A percentile compares a stretch with the other conserved stretches of the same genome.
Evolutionary conservation across 2,329 filamentous ascomycete species (phyloP).

Genomic region (Fusarium xyrophilum): DNA sequence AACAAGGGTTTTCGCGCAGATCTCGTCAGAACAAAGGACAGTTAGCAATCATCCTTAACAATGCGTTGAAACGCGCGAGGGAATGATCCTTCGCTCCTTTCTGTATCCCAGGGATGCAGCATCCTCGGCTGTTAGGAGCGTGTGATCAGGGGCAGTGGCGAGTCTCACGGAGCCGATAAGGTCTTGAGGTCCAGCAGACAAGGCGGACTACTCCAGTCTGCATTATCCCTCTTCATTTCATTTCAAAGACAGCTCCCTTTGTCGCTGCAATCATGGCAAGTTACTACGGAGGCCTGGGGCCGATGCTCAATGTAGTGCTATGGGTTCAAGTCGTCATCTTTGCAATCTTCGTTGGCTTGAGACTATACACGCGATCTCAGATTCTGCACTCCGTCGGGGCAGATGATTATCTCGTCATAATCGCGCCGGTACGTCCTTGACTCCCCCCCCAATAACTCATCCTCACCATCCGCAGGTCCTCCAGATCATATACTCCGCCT

Average conservation of each 20-base stretch:
- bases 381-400: slow-evolving; percentile 5
- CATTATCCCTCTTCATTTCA: too few relatives aligned
- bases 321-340: slow-evolving; percentile 19
- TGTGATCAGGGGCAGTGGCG: neutral
- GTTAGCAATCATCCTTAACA: neutral
- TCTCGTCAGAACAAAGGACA: neutral
- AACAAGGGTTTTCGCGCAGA: neutral
- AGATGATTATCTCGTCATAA: slow-evolving; percentile 12
- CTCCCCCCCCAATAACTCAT: neutral
- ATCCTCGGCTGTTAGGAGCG: neutral
- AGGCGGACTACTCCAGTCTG: accelerated
- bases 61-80: neutral
- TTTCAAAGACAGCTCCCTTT: accelerated
- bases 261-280: neutral
- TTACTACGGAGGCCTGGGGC: slow-evolving; percentile 19
- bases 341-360: slow-evolving; percentile 8
- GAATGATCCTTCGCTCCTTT: neutral
- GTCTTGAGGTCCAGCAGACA: too few relatives aligned
- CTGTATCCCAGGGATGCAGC: neutral
- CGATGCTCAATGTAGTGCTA: slow-evolving; percentile 17
- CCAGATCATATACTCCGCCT: slow-evolving; percentile 18
- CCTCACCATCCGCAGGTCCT: neutral
- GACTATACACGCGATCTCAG: slow-evolving; percentile 6
- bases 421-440: neutral
- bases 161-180: neutral